Percentiles rank a stretch among this genome's conserved stretches.
These are phyloP conservation scores for Zygosaccharomyces pseudorouxii DNA, from an alignment of 805 yeast genomes.

Conservation along the genomic window DNA sequence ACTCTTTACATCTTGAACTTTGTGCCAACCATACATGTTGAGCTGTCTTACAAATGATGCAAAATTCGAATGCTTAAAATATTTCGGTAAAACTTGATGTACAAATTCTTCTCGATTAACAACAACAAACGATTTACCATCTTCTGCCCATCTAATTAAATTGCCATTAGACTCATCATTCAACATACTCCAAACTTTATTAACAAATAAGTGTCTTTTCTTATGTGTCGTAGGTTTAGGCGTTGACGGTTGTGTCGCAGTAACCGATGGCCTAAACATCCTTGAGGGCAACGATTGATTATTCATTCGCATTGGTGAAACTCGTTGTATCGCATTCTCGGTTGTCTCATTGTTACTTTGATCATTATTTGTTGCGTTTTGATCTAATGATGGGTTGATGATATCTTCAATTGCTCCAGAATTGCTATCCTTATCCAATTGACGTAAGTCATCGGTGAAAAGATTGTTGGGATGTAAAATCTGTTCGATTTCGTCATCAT, in stretches of 20 bases:
- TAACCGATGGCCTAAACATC: slow-evolving; percentile 12
- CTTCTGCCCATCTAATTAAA: slow-evolving; percentile 77
- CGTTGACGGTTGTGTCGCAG: slow-evolving; percentile 7
- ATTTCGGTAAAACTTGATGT: slow-evolving; percentile 78
- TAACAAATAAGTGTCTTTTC: slow-evolving; percentile 82
- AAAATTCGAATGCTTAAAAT: slow-evolving; percentile 92
- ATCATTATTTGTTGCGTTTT: slow-evolving; percentile 3
- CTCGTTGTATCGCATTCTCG: slow-evolving; percentile 17
- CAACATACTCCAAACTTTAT: slow-evolving; percentile 93
- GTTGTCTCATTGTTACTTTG: slow-evolving; percentile 5
- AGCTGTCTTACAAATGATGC: slow-evolving; percentile 94
- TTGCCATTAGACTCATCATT: slow-evolving; percentile 68
- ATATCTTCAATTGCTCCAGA: slow-evolving; percentile 29
- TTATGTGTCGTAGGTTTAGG: slow-evolving; percentile 35
- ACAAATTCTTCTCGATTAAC: slow-evolving; percentile 77
- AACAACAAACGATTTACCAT: slow-evolving; percentile 83
- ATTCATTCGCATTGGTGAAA: slow-evolving; percentile 16
- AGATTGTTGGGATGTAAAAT: slow-evolving; percentile 19
- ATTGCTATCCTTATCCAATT: slow-evolving; percentile 9
- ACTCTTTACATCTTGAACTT: slow-evolving; percentile 84
- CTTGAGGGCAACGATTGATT: slow-evolving; percentile 15
- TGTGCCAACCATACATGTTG: slow-evolving; percentile 99
- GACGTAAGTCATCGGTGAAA: slow-evolving; percentile 15
- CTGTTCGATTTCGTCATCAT: slow-evolving; percentile 29
- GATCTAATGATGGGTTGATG: slow-evolving; percentile 27